These are phyloP conservation scores for Candida manassasensis DNA, from an alignment of 805 yeast species.

Conservation along the genomic window DNA sequence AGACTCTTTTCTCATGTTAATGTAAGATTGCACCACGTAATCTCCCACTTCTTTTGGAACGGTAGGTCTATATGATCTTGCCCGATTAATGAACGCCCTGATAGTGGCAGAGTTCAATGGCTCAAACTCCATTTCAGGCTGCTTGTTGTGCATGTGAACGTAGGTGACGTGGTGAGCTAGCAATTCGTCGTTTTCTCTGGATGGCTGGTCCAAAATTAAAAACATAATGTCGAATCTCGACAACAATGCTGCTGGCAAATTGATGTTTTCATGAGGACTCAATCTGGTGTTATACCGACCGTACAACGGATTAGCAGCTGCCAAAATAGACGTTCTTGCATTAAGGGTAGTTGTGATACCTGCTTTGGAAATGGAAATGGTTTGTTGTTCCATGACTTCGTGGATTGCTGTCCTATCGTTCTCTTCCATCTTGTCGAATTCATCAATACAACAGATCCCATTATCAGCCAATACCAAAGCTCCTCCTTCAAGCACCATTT, in stretches of 20 bases:
- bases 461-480: conserved; percentile 95
- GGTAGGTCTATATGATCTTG: conserved; percentile 79
- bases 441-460: conserved; percentile 98
- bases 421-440: conserved; percentile 98
- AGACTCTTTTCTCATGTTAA: conserved; percentile 88
- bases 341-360: conserved; percentile 95
- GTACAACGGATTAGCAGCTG: conserved; percentile 97
- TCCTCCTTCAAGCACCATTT: conserved; percentile 97
- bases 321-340: conserved; percentile 91
- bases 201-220: conserved; percentile 80
- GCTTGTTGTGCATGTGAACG: conserved; percentile 89
- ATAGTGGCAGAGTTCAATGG: conserved; percentile 77
- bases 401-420: conserved; percentile 95
- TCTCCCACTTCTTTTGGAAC: conserved; percentile 82
- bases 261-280: conserved; percentile 92
- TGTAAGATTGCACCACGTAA: conserved; percentile 79
- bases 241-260: conserved; percentile 90
- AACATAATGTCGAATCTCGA: conserved; percentile 92
- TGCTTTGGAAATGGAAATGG: conserved; percentile 94
- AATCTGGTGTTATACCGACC: conserved; percentile 89
- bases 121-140: conserved; percentile 70
- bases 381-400: conserved; percentile 99
- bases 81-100: conserved; percentile 83
- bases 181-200: conserved; percentile 72
- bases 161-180: conserved; percentile 92